Evolutionary conservation across 2,329 filamentous ascomycete species (phyloP), one percentile per base, ranked within the genome.

Genomic region (Aureobasidium sp.): DNA sequence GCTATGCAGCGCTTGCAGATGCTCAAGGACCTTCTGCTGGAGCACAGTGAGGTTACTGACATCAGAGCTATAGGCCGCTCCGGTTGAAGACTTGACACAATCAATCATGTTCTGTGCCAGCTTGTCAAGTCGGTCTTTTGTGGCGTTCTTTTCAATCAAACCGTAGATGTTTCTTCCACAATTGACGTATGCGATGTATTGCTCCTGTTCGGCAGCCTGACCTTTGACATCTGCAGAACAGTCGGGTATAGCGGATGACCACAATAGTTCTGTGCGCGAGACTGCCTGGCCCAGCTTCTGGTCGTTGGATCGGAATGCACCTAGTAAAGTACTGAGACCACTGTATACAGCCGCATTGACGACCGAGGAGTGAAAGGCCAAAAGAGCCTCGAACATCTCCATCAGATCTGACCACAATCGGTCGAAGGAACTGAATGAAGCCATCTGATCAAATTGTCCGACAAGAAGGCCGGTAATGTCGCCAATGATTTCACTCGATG

Each of bases 181-280:
- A 25, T 86, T 82, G 1, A 94, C 83, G 75, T 96, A 97, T n/a
- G 91, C 89, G 34, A 90, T 77, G n/a, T 93, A 82, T 12, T 90
- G 91, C 62, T 87, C 87, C 70, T 96, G 90, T 67, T 94, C 95
- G 14, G 70, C 70, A 17, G 62, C 60, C 25, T 66, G 64, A 17
- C 64, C 63, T 20, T 48, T 51, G 8, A 47, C 29, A 29, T 67
- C 64, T 31, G 65, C 53, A 1, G 63, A 59, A 29, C 57, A 57
- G 9, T 66, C 64, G 3, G 72, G 72, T 5, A 70, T 63, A 7
- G 67, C 41, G 22, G 69, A 71, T 2, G 70, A 65, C 73, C 72
- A 74, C 5, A 74, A 62, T 1, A 65, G 61, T 7, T 70, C 64
- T 5, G 70, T 69, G 9, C 69, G 67, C 41, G 70, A 68, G 2